Evolutionary conservation across 306 rosid species (phyloP), one percentile per base, ranked within the genome.

Genomic region (Rubus parviflorus): DNA sequence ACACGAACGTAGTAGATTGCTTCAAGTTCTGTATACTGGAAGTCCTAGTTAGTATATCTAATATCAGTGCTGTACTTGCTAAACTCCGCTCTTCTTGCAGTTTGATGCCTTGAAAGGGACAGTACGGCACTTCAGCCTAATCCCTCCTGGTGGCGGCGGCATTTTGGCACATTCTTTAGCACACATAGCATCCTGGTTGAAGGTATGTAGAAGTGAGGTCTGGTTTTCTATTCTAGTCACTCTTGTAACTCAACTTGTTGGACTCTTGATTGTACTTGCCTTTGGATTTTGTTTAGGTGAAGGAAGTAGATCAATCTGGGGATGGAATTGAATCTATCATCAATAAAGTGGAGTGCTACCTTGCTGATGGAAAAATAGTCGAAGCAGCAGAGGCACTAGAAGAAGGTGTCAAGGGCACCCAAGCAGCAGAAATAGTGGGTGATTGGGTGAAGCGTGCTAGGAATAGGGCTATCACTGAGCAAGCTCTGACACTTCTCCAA

Each of bases 401-500:
- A 88, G 97, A 92, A 72, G 90, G 93, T 41, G 97, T 92, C 16
- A 86, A 79, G 79, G 94, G 84, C 85, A 91, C 96, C 46, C 80
- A 86, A 83, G 96, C 99, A 23, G 86, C 88, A 72, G 96, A 89
- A 75, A 75, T 87, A 66, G 94, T 85, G 41, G 83, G 87, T 6
- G 94, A 86, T 53, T 92, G 98, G 97, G 90, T 79, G 78, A 86
- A 81, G 80, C 88, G 73, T 67, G 96, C 92, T 47, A 89, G 97
- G 83, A 92, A 92, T 87, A 87, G 99, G 75, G 99, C 98, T 82
- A 89, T 96, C 62, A 83, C 99, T 14, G 99, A 96, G 87, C 99
- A 96, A 85, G 98, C 96, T 74, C 85, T 96, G 48, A 82, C 90
- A 46, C 85, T 92, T 48, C 91, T 92, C 72, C 94, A 89, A 82